Evolutionary conservation across 164 flowering plant species (phyloP).

Genomic region (Macadamia integrifolia): DNA sequence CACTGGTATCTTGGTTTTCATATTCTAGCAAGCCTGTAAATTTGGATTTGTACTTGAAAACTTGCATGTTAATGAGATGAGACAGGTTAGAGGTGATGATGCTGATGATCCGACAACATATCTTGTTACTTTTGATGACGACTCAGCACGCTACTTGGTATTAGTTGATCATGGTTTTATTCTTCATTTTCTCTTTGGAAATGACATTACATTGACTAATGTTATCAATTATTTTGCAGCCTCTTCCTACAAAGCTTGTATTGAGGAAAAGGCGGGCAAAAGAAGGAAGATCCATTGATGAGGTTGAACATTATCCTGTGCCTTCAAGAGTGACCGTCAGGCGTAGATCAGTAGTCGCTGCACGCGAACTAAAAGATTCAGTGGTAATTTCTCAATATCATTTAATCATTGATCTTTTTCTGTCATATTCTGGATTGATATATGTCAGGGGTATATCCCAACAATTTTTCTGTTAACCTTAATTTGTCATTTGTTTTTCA

Average conservation of each 20-base stretch:
- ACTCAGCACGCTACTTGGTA: slow-evolving; percentile 88
- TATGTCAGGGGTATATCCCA: no score
- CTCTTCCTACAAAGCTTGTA: slow-evolving; percentile 81
- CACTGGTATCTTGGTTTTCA: not conserved
- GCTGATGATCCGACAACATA: slow-evolving; percentile 75
- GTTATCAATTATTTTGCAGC: slow-evolving; percentile 43
- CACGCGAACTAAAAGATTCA: slow-evolving; percentile 47
- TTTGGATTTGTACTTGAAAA: slow-evolving; percentile 2
- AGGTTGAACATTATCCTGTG: slow-evolving; percentile 74
- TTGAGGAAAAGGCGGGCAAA: slow-evolving; percentile 76
- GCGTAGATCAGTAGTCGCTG: slow-evolving; percentile 46
- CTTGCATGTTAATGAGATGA: slow-evolving; percentile 7
- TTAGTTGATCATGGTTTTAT: not conserved
- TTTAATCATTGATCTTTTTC: slow-evolving; percentile 1
- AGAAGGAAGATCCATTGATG: slow-evolving; percentile 76
- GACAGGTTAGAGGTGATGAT: slow-evolving; percentile 86
- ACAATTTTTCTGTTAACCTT: not conserved
- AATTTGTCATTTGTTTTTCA: slow-evolving; percentile 17
- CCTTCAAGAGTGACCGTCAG: slow-evolving; percentile 80
- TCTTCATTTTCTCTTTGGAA: not conserved
- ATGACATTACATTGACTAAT: slow-evolving; percentile 1
- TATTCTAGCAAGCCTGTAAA: slow-evolving; percentile 4
- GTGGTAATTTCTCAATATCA: slow-evolving; percentile 28
- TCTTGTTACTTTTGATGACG: slow-evolving; percentile 69
- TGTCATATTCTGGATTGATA: no score